phyloP scores from a whole-genome alignment of 2,329 filamentous ascomycete genomes.

The Nemania sp. region DNA sequence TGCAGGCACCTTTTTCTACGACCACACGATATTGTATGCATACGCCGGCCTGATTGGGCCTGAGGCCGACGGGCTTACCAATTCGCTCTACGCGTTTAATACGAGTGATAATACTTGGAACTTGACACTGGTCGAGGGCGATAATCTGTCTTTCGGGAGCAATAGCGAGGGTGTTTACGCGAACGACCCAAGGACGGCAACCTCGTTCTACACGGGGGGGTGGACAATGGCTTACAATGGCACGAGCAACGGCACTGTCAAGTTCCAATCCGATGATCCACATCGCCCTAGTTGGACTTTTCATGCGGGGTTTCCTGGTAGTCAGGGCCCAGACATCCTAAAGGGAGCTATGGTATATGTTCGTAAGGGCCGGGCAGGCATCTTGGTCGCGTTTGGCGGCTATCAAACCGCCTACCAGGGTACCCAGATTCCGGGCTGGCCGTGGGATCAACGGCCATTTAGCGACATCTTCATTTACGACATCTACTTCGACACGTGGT shows the following conservation, averaged over 20 bases:
- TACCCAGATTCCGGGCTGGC: not conserved
- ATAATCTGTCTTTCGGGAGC: slow-evolving; percentile 14
- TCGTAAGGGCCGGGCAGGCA: slow-evolving; percentile 22
- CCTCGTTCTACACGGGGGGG: slow-evolving; percentile 27
- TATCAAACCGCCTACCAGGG: slow-evolving; percentile 25
- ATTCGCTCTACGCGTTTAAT: slow-evolving; percentile 29
- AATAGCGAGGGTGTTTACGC: slow-evolving; percentile 21
- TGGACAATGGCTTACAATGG: slow-evolving; percentile 20
- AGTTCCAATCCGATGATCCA: slow-evolving; percentile 21
- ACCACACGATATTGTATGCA: slow-evolving; percentile 26
- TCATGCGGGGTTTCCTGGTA: slow-evolving; percentile 1
- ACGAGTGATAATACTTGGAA: slow-evolving; percentile 20
- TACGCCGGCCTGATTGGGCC: slow-evolving; percentile 22
- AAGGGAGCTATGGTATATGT: slow-evolving; percentile 31
- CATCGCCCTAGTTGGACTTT: slow-evolving; percentile 19
- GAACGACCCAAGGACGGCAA: slow-evolving; percentile 25
- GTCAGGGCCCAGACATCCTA: slow-evolving; percentile 25
- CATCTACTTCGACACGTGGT: slow-evolving; percentile 29
- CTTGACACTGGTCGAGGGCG: slow-evolving; percentile 12
- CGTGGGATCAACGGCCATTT: slow-evolving; percentile 24
- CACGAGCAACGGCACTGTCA: slow-evolving; percentile 24
- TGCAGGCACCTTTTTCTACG: slow-evolving; percentile 26
- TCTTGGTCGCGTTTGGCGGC: slow-evolving; percentile 30
- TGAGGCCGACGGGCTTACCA: slow-evolving; percentile 12
- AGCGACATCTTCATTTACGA: slow-evolving; percentile 28